Evolutionary conservation across 345 rosid genomes (phyloP), one percentile per base, ranked within the genome.

Genomic region (Cardamine resedifolia): DNA sequence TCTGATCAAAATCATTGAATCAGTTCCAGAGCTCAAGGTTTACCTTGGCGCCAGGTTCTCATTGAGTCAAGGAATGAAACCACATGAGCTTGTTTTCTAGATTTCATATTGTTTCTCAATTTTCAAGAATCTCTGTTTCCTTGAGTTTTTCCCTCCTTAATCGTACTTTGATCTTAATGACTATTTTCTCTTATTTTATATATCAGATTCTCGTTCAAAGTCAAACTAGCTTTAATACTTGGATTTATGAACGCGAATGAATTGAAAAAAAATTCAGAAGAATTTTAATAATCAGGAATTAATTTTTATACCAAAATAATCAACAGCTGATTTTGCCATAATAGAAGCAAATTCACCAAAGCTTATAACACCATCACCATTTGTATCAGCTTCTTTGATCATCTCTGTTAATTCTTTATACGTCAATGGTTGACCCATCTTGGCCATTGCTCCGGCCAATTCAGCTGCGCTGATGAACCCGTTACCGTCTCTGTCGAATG

Each of bases 31-130:
- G 36, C 81, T 89, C 86, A 93, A 82, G 86, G 68, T 81, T n/a
- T 93, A 90, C 69, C 77, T 93, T 75, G 94, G 79, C 4, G 92
- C 97, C 16, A 87, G 97, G 75, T 93, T 93, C 77, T 90, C 98
- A 4, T 83, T 86, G 20, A 86, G 80, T 81, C 81, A 88, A 6
- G 91, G 91, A 80, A 88, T 85, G 90, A 92, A 90, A 50, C 98
- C 92, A 58, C 91, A 85, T 53, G 92, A 92, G 79, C 95, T 90
- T 70, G 85, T 85, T 28, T 92, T 92, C 77, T 90, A 89, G 83
- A 66, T 72, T 66, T 18, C 38, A 0, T 49, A 12, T 58, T 18
- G 39, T 71, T 59, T 66, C 31, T 27, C 41, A 30, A 19, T 5
- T 52, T 77, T 72, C 44, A 64, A 71, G 49, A 65, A 49, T 27